Evolutionary conservation across 1,284 basidiomycete genomes (phyloP).

Genomic region (Sporisorium reilianum): DNA sequence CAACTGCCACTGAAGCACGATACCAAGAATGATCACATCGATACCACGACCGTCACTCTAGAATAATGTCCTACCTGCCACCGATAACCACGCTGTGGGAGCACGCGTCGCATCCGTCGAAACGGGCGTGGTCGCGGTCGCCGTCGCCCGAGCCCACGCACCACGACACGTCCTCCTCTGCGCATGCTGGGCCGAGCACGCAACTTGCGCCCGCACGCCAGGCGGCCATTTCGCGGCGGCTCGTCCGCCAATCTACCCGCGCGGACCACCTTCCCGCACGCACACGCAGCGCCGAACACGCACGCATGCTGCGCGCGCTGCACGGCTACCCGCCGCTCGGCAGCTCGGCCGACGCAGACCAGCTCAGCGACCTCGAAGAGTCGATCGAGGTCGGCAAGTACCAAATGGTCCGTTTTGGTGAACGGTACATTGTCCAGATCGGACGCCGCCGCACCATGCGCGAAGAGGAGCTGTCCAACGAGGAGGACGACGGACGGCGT

Average conservation of each 20-base stretch:
- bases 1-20: background rate
- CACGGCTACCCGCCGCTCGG: conserved; percentile 61
- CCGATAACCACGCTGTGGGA: conserved; percentile 46
- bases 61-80: conserved; percentile 36
- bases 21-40: background rate
- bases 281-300: conserved; percentile 46
- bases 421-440: conserved; percentile 63
- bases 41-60: background rate
- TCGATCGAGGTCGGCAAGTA: conserved; percentile 56
- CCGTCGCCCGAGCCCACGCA: conserved; percentile 40
- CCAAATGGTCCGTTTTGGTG: conserved; percentile 57
- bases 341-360: conserved; percentile 56
- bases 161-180: conserved; percentile 12
- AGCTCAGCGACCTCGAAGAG: conserved; percentile 64
- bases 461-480: conserved; percentile 59
- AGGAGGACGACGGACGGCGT: conserved; percentile 52
- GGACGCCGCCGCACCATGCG: conserved; percentile 55
- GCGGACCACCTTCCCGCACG: conserved; percentile 53
- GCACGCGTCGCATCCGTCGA: conserved; percentile 46
- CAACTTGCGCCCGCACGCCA: conserved; percentile 36
- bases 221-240: conserved; percentile 31
- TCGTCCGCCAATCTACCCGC: conserved; percentile 50
- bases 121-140: conserved; percentile 43
- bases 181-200: conserved; percentile 26
- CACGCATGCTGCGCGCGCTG: conserved; percentile 52